A percentile compares a stretch with the other conserved stretches of the same genome.
Evolutionary conservation across 2,329 filamentous ascomycete genomes (phyloP).

Genomic region (Penicillium sp.): DNA sequence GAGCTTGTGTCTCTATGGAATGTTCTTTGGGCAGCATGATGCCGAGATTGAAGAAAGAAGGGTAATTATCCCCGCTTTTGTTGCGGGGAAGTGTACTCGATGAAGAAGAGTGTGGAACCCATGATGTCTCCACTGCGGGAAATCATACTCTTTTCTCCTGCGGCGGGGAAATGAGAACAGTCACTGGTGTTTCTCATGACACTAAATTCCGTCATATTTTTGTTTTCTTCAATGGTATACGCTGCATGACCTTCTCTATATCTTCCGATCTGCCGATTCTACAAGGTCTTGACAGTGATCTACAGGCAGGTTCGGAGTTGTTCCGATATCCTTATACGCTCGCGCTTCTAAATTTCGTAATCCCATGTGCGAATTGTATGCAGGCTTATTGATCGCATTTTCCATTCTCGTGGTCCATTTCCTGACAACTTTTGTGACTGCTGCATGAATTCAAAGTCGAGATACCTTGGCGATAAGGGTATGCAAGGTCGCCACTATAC

Average conservation of each 20-base stretch:
- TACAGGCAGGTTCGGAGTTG: not conserved
- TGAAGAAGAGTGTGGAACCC: not conserved
- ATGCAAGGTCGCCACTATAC: not conserved
- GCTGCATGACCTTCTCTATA: not conserved
- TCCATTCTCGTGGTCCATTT: too few relatives aligned
- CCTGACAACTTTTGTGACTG: not conserved
- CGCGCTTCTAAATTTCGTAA: not conserved
- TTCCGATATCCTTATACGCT: not conserved
- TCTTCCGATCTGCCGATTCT: not conserved
- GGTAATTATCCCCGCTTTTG: constrained; percentile 5
- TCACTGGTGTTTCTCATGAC: not conserved
- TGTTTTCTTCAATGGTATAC: too few relatives aligned
- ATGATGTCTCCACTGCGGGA: constrained; percentile 9
- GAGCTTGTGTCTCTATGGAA: constrained; percentile 1
- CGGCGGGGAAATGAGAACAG: not conserved
- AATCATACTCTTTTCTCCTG: constrained; percentile 3
- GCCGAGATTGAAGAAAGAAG: not conserved
- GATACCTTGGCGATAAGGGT: not conserved
- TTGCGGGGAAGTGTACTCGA: constrained; percentile 2
- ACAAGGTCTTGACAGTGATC: not conserved
- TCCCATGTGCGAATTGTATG: not conserved
- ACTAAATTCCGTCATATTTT: too few relatives aligned
- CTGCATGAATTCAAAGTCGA: not conserved
- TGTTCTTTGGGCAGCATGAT: constrained; percentile 1
- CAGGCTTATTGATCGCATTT: too few relatives aligned